Evolutionary conservation across 2,329 filamentous ascomycete genomes (phyloP).

Genomic region (Colletotrichum orbiculare): DNA sequence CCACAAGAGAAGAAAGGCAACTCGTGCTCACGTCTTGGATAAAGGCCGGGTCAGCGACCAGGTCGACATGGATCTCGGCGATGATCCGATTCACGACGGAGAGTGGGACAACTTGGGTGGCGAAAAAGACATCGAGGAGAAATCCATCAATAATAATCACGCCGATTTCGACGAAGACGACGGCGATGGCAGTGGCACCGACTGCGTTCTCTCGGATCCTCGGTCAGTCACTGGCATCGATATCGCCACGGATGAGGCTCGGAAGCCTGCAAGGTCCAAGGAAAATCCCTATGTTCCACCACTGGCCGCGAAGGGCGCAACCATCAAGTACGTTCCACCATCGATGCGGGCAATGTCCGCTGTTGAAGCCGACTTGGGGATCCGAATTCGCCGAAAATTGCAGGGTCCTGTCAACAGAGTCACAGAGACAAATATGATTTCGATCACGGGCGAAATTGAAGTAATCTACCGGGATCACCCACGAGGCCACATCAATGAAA

Average conservation of each 20-base stretch:
- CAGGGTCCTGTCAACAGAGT: conserved; percentile 93
- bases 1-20: conserved; percentile 64
- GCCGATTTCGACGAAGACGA: conserved; percentile 41
- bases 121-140: conserved; percentile 41
- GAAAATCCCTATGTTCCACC: conserved; percentile 95
- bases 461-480: conserved; percentile 85
- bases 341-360: conserved; percentile 75
- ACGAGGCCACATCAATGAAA: conserved; percentile 87
- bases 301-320: conserved; percentile 50
- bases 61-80: conserved; percentile 31
- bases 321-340: conserved; percentile 87
- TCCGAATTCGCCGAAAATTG: conserved; percentile 79
- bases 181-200: conserved; percentile 40
- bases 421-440: conserved; percentile 88
- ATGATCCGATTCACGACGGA: conserved; percentile 1
- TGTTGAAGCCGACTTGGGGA: conserved; percentile 74
- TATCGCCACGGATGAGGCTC: too few species aligned
- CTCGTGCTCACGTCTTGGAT: not conserved
- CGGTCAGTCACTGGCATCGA: too few species aligned
- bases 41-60: not conserved
- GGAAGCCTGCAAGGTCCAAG: conserved; percentile 44
- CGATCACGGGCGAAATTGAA: conserved; percentile 85
- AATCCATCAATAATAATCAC: conserved; percentile 18
- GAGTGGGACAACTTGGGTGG: conserved; percentile 34
- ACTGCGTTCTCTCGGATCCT: conserved; percentile 27